Evolutionary conservation across 2,329 filamentous ascomycete species (phyloP), one percentile per base, ranked within the genome.

Genomic region (Basipetospora chlamydospora): DNA sequence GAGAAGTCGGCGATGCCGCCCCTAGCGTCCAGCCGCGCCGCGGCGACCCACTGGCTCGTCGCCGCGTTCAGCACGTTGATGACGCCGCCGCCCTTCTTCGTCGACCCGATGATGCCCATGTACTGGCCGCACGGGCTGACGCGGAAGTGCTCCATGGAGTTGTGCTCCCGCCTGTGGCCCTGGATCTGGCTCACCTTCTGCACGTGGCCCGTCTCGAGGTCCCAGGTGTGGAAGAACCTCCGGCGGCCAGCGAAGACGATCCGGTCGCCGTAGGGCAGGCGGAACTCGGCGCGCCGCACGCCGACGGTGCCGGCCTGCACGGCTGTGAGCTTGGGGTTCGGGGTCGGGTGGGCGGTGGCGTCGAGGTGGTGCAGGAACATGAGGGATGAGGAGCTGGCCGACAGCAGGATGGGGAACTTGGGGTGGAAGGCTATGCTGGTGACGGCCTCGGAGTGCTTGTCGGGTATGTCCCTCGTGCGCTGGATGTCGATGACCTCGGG

Each of bases 151-250:
- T 96, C 90, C 85, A 95, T 95, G 28, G 73, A 80, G 48, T 77
- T 80, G 56, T 95, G 87, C 56, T 93, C 84, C 38, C 82, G 70
- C 45, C 77, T 66, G 46, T 86, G 79, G 43, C 86, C 74, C 51
- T 80, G 72, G 41, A 90, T 63, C 52, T 80, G 67, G 46, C 73
- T 76, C 30, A 93, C 72, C 58, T 93, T 94, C 49, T 88, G 80
- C 33, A 98, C 76, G 10, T 67, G 64, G 29, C 90, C 90, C 0
- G 80, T 78, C 29, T 79, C 66, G 17, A 98, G 69, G 49, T 96
- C 79, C 90, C 90, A 98, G 45, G 80, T 77, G 59, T 96, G 90
- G 58, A 96, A 95, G 63, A 86, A 96, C 43, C 77, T 77, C 34
- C 90, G 75, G 25, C 88, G 79, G 26, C 87, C 87, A 13, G 86